These are phyloP conservation scores for Neopestalotiopsis sp. DNA, from an alignment of 2,329 filamentous ascomycete species.

Conservation along the genomic window DNA sequence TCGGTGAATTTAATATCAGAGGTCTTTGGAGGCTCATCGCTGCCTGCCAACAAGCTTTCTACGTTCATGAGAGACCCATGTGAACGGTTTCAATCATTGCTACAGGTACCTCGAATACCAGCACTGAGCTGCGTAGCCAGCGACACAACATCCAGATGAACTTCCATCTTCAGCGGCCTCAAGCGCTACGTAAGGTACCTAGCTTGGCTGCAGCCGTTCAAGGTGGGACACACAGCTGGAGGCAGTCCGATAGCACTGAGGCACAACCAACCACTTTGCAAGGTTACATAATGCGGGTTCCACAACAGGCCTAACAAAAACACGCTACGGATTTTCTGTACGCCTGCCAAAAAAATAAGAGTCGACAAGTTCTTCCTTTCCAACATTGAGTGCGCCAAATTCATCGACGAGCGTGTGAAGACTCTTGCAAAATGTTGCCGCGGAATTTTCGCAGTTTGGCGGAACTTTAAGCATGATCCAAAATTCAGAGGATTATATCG, in stretches of 20 bases:
- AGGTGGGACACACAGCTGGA: constrained; percentile 10
- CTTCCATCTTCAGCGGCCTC: not conserved
- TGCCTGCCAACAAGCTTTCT: no score
- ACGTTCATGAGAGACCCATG: no score
- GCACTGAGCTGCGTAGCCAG: no score
- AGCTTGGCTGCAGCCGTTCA: constrained; percentile 3
- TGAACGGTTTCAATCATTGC: no score
- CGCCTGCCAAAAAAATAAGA: constrained; percentile 1
- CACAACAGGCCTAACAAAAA: not conserved
- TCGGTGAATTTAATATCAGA: no score
- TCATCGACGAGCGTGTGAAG: not conserved
- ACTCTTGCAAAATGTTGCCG: not conserved
- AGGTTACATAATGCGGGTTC: not conserved
- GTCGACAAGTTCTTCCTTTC: not conserved
- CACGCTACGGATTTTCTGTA: not conserved
- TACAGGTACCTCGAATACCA: no score
- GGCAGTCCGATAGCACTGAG: not conserved
- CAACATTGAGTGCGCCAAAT: no score
- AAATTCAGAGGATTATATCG: not conserved
- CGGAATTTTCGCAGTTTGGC: no score
- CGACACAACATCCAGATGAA: no score
- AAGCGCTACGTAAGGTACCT: not conserved
- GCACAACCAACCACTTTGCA: not conserved
- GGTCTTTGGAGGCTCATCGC: no score
- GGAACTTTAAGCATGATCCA: not conserved